These are phyloP conservation scores for Colletotrichum truncatum DNA, from an alignment of 2,329 filamentous ascomycete species.

Conservation along the genomic window DNA sequence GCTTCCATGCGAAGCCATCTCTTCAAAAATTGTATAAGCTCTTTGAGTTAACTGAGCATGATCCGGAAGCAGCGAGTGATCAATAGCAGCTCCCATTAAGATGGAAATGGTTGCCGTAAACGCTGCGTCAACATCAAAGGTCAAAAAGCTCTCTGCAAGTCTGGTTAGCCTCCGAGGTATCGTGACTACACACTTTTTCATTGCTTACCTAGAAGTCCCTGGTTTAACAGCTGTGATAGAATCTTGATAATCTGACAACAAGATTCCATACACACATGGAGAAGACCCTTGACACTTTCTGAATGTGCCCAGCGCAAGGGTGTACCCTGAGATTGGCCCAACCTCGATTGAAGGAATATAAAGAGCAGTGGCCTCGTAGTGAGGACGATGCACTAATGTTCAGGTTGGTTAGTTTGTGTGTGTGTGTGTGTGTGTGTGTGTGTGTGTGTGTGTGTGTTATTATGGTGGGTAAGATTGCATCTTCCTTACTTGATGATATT, in stretches of 20 bases:
- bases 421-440: no score
- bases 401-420: no score
- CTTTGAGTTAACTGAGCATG: not conserved
- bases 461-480: constrained; percentile 44
- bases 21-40: not conserved
- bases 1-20: not conserved
- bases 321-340: not conserved
- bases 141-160: not conserved
- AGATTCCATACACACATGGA: not conserved
- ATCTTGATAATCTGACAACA: not conserved
- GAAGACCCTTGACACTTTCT: not conserved
- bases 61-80: not conserved
- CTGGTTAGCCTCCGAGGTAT: no score
- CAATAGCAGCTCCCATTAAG: not conserved
- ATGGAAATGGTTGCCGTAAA: not conserved
- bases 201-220: not conserved
- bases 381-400: not conserved
- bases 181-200: accelerated
- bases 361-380: not conserved
- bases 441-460: constrained; percentile 40
- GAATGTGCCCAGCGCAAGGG: not conserved
- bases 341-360: not conserved
- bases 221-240: not conserved
- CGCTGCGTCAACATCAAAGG: not conserved
- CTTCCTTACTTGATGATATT: constrained; percentile 1